Conservation (phyloP, 306 rosid genomes). For the Medicago ruthenica region DNA sequence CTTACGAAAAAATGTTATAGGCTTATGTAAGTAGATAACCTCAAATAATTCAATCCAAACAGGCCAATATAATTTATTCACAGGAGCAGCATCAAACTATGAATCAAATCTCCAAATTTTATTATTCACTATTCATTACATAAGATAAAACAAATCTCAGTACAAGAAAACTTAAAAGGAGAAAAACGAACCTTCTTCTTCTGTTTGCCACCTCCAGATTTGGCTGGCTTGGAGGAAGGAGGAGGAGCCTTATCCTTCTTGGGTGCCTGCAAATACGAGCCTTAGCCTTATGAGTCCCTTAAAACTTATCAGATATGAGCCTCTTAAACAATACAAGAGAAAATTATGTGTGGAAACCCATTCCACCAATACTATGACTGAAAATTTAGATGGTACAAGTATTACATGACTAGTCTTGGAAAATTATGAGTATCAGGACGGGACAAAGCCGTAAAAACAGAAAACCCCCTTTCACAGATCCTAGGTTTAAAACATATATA, state of each 20-base stretch:
- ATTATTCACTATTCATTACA: background rate
- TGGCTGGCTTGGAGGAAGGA: slow-evolving; percentile 74
- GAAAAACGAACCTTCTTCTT: slow-evolving; percentile 62
- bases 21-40: too few relatives aligned
- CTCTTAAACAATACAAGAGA: background rate
- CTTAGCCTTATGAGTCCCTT: background rate
- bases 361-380: background rate
- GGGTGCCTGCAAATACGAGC: slow-evolving; percentile 70
- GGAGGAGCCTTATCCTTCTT: slow-evolving; percentile 81
- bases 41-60: too few relatives aligned
- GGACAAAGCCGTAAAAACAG: background rate
- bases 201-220: slow-evolving; percentile 77
- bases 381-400: background rate
- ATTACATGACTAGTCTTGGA: background rate
- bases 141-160: background rate
- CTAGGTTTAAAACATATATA: background rate
- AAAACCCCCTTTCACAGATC: background rate
- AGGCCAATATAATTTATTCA: too few relatives aligned
- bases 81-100: background rate
- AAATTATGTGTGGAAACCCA: background rate
- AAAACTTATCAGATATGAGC: background rate
- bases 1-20: too few relatives aligned
- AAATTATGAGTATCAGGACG: background rate
- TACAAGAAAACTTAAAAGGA: background rate
- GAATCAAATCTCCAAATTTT: background rate